phyloP scores from a whole-genome alignment of 768 basidiomycete species.

The Mycena leptocephala region DNA sequence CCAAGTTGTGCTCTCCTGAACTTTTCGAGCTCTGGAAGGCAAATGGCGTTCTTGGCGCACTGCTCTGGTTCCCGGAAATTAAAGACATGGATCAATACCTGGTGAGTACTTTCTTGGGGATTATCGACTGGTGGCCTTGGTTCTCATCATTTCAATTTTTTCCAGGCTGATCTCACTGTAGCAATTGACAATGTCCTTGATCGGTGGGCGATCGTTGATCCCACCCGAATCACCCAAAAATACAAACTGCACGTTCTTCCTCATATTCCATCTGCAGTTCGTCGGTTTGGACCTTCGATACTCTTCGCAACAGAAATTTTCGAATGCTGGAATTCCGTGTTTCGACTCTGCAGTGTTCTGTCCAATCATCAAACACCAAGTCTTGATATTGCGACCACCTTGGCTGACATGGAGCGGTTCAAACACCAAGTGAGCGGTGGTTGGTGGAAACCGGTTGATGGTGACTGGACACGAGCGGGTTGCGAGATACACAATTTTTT shows the following conservation, averaged over 20 bases:
- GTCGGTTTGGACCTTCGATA: background rate
- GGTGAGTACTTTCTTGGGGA: constrained; percentile 11
- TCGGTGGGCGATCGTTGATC: no score
- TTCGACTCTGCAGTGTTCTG: constrained; percentile 1
- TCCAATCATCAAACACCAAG: no score
- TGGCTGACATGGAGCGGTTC: no score
- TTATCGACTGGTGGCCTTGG: no score
- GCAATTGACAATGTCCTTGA: constrained; percentile 37
- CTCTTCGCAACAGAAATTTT: constrained; percentile 7
- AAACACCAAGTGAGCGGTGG: no score
- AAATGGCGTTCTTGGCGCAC: constrained; percentile 47
- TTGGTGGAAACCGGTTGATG: no score
- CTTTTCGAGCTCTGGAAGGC: constrained; percentile 48
- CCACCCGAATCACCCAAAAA: constrained; percentile 36
- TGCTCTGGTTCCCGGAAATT: constrained; percentile 51
- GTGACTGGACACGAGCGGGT: no score
- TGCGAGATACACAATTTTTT: no score
- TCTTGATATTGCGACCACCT: no score
- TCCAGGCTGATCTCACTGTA: constrained; percentile 29
- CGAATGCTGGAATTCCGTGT: constrained; percentile 18
- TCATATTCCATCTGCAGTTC: background rate
- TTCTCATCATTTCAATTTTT: background rate
- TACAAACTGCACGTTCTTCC: constrained; percentile 1
- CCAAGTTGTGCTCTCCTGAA: constrained; percentile 19
- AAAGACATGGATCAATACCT: constrained; percentile 44